phyloP scores from a whole-genome alignment of 2,329 filamentous ascomycete genomes.

The Colletotrichum liaoningense region DNA sequence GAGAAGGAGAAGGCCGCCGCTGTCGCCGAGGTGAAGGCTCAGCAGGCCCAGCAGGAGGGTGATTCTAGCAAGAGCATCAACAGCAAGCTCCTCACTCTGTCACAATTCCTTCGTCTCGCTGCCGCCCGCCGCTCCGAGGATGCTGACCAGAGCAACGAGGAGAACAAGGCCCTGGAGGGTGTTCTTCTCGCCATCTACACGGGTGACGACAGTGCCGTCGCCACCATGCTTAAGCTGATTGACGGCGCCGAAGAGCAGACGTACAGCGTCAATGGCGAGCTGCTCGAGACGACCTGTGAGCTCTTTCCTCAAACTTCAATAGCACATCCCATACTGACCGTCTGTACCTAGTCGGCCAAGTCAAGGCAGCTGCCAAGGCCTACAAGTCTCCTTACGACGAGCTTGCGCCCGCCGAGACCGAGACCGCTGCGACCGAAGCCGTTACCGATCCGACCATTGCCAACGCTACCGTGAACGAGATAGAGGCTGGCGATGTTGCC shows the following conservation, averaged over 20 bases:
- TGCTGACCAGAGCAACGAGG: slow-evolving; percentile 71
- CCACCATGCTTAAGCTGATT: slow-evolving; percentile 81
- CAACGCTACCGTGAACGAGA: slow-evolving; percentile 76
- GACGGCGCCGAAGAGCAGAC: slow-evolving; percentile 77
- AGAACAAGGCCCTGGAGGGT: slow-evolving; percentile 85
- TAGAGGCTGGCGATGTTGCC: slow-evolving; percentile 60
- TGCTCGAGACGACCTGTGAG: slow-evolving; percentile 79
- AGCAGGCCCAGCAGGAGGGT: slow-evolving; percentile 63
- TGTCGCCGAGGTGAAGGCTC: slow-evolving; percentile 64
- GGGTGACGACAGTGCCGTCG: slow-evolving; percentile 79
- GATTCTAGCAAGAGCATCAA: slow-evolving; percentile 68
- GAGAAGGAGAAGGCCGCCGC: slow-evolving; percentile 67
- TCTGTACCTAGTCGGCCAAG: slow-evolving; percentile 60
- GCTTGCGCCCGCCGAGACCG: slow-evolving; percentile 36
- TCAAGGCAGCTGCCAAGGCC: slow-evolving; percentile 66
- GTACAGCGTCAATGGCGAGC: slow-evolving; percentile 71
- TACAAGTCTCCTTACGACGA: slow-evolving; percentile 59
- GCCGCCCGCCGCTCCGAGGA: slow-evolving; percentile 81
- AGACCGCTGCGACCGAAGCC: slow-evolving; percentile 43
- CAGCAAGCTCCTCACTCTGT: slow-evolving; percentile 76
- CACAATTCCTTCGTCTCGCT: slow-evolving; percentile 83
- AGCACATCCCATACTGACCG: slow-evolving; percentile 38
- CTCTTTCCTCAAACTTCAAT: slow-evolving; percentile 30
- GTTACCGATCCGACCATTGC: slow-evolving; percentile 74
- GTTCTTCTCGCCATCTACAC: slow-evolving; percentile 83